Conservation (phyloP, 257 asterid genomes). For the Salvia miltiorrhiza region DNA sequence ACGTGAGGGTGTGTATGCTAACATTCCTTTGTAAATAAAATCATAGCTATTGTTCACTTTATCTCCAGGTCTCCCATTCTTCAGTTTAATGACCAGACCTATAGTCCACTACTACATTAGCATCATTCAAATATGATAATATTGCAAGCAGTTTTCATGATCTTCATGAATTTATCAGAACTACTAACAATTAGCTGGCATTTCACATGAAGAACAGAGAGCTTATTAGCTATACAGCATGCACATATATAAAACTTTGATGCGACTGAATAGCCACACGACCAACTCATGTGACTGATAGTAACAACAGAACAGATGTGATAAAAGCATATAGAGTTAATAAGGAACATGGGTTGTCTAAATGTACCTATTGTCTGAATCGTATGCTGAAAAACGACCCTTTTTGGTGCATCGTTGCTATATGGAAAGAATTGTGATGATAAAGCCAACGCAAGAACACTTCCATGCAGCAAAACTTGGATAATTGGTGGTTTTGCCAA, state of each 20-base stretch:
- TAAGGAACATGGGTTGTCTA: slow-evolving; percentile 11
- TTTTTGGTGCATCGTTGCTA: slow-evolving; percentile 94
- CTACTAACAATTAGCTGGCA: slow-evolving; percentile 4
- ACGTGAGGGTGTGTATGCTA: no score
- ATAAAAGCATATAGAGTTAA: not conserved
- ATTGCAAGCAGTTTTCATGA: not conserved
- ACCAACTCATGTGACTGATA: not conserved
- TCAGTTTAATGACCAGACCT: slow-evolving; percentile 1
- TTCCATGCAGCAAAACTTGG: slow-evolving; percentile 62
- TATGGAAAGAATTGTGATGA: slow-evolving; percentile 93
- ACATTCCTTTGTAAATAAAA: not conserved
- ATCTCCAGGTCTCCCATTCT: not conserved
- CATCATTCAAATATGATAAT: not conserved
- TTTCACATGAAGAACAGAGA: slow-evolving; percentile 7
- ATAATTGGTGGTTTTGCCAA: slow-evolving; percentile 63
- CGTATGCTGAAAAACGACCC: slow-evolving; percentile 85
- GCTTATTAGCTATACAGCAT: not conserved
- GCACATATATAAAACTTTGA: not conserved
- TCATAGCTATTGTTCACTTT: not conserved
- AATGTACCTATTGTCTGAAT: slow-evolving; percentile 64
- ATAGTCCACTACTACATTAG: not conserved
- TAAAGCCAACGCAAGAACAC: slow-evolving; percentile 71
- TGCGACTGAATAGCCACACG: slow-evolving; percentile 2
- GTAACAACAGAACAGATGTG: not conserved
- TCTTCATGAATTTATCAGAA: slow-evolving; percentile 7